Evolutionary conservation across 2,329 filamentous ascomycete species (phyloP).

Genomic region (Lecanicillium sp.): DNA sequence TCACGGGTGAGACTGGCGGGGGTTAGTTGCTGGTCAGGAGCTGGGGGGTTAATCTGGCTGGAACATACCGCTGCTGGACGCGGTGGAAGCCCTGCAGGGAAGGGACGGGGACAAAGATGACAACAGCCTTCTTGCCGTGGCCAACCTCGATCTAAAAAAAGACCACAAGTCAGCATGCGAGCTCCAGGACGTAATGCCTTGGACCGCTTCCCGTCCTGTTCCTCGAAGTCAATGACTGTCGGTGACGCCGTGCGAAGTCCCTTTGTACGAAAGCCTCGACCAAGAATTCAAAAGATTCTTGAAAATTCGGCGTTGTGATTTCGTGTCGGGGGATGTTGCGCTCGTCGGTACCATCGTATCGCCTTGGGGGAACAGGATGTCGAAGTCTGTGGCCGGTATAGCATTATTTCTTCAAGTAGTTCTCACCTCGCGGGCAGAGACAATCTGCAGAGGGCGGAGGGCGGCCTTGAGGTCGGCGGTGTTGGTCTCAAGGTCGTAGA

Average conservation of each 20-base stretch:
- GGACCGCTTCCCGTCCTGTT: conserved; percentile 73
- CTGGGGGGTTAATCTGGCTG: conserved; percentile 28
- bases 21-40: conserved; percentile 13
- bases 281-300: background rate
- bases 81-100: conserved; percentile 98
- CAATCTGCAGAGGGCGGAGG: conserved; percentile 96
- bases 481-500: conserved; percentile 99
- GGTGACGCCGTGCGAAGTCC: conserved; percentile 18
- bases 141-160: conserved; percentile 92
- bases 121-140: conserved; percentile 99
- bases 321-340: conserved; percentile 9
- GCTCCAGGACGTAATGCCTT: conserved; percentile 62
- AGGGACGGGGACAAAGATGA: conserved; percentile 99
- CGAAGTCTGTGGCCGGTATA: conserved; percentile 21
- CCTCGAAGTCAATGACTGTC: conserved; percentile 39
- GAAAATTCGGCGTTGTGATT: background rate
- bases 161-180: conserved; percentile 69
- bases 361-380: conserved; percentile 40
- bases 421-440: conserved; percentile 99
- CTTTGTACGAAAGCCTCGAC: conserved; percentile 11
- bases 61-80: conserved; percentile 89
- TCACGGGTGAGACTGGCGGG: conserved; percentile 89
- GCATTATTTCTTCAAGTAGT: conserved; percentile 28
- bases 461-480: conserved; percentile 95
- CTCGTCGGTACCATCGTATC: conserved; percentile 16